Evolutionary conservation across 164 flowering plant genomes (phyloP), one percentile per base, ranked within the genome.

Genomic region (Vitis labrusca): DNA sequence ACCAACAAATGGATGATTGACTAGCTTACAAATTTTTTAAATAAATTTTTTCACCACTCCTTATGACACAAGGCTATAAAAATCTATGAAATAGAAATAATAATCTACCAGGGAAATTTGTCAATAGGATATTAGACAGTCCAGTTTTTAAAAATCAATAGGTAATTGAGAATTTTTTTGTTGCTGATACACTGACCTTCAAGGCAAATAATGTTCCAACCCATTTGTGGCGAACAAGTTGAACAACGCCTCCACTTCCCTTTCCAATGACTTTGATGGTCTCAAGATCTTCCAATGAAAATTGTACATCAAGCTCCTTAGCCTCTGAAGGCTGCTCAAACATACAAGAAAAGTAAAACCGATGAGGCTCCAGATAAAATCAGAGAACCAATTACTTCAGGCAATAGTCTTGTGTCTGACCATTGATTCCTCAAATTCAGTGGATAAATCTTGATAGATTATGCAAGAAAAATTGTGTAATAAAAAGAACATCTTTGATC

Each of bases 221-320:
- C 94, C 93, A 95, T 83, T 95, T 95, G 77, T 93, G 99, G 15
- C 94, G 92, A 73, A 95, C 99, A 78, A 95, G 96, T 85, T 95
- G 99, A 74, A 95, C 98, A 4, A 95, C 88, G 51, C 99, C 99
- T 52, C 99, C 97, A 80, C 98, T 91, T 70, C 99, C 99, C 77
- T 95, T 95, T 15, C 99, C 99, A 62, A 96, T 93, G 61, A 96
- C 99, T 83, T 89, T 96, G 67, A 93, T 83, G 52, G 94, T 85
- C 86, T 96, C 99, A 60, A 96, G 97, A 66, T 96, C 99, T 80
- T 88, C 98, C 79, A 88, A 71, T 14, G 91, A 80, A 69, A 96
- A 82, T 56, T 92, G 88, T 61, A 85, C 74, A 76, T 93, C 94
- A 55, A 86, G 79, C 71, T 88, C 94, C 83, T 90, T 90, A 16